A percentile compares a stretch with the other conserved stretches of the same genome.
Conservation (phyloP, 1,284 basidiomycete genomes). For the Phenoliferia sp. region DNA sequence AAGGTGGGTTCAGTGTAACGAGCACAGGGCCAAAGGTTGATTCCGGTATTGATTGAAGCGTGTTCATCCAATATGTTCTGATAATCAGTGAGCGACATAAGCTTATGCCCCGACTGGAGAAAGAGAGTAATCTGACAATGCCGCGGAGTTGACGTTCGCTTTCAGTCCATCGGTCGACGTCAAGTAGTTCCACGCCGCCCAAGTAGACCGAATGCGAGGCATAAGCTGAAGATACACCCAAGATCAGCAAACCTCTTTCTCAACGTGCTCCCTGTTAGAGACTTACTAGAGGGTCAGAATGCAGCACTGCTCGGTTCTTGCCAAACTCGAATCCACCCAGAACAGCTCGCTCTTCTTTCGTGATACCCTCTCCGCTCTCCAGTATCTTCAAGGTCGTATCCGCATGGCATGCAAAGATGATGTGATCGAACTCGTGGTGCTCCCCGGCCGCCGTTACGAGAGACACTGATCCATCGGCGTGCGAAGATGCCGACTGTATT, state of each 20-base stretch:
- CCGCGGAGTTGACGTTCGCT: slow-evolving; percentile 57
- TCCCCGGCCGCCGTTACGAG: slow-evolving; percentile 50
- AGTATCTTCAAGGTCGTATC: slow-evolving; percentile 62
- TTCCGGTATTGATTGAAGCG: slow-evolving; percentile 63
- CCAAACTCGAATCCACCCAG: slow-evolving; percentile 63
- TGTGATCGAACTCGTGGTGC: slow-evolving; percentile 58
- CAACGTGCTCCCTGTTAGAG: too few species aligned
- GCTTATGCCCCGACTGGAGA: slow-evolving; percentile 41
- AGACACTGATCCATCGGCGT: slow-evolving; percentile 40
- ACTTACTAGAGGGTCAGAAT: slow-evolving; percentile 57
- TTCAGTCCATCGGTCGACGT: slow-evolving; percentile 51
- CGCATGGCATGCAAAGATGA: slow-evolving; percentile 72
- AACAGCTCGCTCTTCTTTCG: slow-evolving; percentile 55
- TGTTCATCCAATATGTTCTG: slow-evolving; percentile 66
- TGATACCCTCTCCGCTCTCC: slow-evolving; percentile 52
- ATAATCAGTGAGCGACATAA: not conserved
- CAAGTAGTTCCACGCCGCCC: slow-evolving; percentile 69
- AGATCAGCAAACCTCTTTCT: slow-evolving; percentile 7
- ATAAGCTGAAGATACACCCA: slow-evolving; percentile 52
- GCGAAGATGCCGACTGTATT: slow-evolving; percentile 25
- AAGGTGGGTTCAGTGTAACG: slow-evolving; percentile 71
- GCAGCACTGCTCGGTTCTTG: slow-evolving; percentile 64
- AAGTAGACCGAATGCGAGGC: slow-evolving; percentile 57
- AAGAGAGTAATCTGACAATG: slow-evolving; percentile 53
- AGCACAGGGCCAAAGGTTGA: slow-evolving; percentile 60